Base-by-base conservation (phyloP, 176 grass and related monocot species). In the Oropetium thomaeum region DNA sequence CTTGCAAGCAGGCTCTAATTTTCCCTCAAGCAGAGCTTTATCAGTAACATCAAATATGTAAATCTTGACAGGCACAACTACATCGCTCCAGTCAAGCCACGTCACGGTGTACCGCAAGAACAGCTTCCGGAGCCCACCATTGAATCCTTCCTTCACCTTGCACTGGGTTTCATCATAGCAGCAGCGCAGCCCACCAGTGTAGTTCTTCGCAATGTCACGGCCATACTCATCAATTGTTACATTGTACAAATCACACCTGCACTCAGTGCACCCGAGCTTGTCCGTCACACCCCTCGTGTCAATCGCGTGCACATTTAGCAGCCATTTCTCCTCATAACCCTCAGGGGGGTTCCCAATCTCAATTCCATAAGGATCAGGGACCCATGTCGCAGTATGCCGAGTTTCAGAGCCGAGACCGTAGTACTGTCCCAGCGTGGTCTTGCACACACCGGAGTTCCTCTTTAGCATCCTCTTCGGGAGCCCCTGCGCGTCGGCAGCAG, bases 341-440 rank as follows among this genome's bases (percentile, higher is more conserved):
- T 84, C 48, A 10, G 90, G 90, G 14, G 86, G 44, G 8, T 55
- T 82, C 49, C 94, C 95, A 0, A 69, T 27, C 67, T 91, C 91
- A n/a, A 98, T 92, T 26, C 88, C 95, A 2, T 94, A 98, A 9
- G 95, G 95, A 41, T 92, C 90, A 27, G 95, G 95, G 20, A 98
- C 79, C 95, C 91, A 98, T 9, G 86, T 94, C 2, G 84, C 75
- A 0, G 95, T 98, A 41, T 73, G 87, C 23, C 95, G 95, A 13
- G 95, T 94, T 81, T 98, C 95, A 1, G 91, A 98, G 15, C 49
- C 94, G 2, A 97, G 88, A 1, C 95, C 95, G 3, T 74, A 98
- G 80, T 98, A 93, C 67, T 94, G 91, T 1, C 71, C 44, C 71
- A 94, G 58, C 7, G 81, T 70, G 7, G 13, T 6, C 28, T 58